These are phyloP conservation scores for Trichomonascus vanleenenianus DNA, from an alignment of 805 yeast species.

Conservation along the genomic window DNA sequence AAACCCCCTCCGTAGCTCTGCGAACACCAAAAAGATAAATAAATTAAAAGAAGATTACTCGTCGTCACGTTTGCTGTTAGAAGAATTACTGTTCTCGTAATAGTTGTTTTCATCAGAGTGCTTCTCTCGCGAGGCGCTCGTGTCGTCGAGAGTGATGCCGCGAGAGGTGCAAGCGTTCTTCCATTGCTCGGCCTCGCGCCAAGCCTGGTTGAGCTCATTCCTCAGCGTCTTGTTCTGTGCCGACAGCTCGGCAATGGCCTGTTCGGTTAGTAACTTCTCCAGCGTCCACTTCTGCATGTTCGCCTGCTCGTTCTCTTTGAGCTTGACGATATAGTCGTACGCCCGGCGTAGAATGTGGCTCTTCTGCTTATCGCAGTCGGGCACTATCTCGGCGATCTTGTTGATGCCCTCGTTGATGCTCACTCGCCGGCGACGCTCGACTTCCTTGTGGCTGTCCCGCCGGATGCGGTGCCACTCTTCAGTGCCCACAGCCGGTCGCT, in stretches of 20 bases:
- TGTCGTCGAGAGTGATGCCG: conserved; percentile 23
- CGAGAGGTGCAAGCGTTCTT: conserved; percentile 39
- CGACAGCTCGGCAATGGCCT: conserved; percentile 77
- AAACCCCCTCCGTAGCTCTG: too few relatives aligned
- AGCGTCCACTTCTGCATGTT: conserved; percentile 92
- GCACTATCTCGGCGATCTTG: conserved; percentile 68
- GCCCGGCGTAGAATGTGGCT: conserved; percentile 84
- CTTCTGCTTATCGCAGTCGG: conserved; percentile 80
- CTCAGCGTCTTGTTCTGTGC: conserved; percentile 83
- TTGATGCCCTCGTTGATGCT: conserved; percentile 81
- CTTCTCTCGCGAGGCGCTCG: conserved; percentile 6
- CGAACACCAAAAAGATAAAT: neutral
- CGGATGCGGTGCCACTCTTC: conserved; percentile 81
- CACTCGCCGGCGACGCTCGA: conserved; percentile 87
- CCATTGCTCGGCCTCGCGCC: conserved; percentile 84
- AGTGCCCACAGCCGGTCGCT: conserved; percentile 61
- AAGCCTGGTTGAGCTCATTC: conserved; percentile 81
- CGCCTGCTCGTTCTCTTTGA: conserved; percentile 83
- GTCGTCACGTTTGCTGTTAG: neutral
- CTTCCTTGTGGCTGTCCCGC: conserved; percentile 90
- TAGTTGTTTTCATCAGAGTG: neutral
- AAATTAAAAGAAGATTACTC: neutral
- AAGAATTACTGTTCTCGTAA: neutral
- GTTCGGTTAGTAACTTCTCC: conserved; percentile 87
- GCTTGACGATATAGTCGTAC: conserved; percentile 80